Evolutionary conservation across 192 early-diverging fungal species (phyloP).

Genomic region (Linnemannia schmuckeri): DNA sequence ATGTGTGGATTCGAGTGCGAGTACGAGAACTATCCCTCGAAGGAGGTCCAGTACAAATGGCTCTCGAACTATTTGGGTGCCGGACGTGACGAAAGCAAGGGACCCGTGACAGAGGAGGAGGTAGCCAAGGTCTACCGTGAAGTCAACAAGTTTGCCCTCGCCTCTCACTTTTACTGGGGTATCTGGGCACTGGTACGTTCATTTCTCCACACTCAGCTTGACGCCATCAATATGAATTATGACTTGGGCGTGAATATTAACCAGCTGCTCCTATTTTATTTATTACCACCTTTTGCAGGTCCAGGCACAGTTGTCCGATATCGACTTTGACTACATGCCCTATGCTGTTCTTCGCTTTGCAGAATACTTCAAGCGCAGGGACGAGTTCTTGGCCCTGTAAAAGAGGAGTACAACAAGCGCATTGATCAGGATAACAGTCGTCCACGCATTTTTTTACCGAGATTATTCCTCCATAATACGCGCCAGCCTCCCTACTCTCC

Average conservation of each 20-base stretch:
- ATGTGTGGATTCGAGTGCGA: slow-evolving; percentile 94
- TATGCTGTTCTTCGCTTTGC: slow-evolving; percentile 87
- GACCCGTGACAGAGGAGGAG: slow-evolving; percentile 54
- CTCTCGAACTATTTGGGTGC: slow-evolving; percentile 77
- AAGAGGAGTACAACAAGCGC: not conserved
- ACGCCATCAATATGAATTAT: not conserved
- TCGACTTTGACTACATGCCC: slow-evolving; percentile 96
- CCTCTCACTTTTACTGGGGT: slow-evolving; percentile 96
- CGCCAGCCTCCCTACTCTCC: not conserved
- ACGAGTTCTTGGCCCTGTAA: slow-evolving; percentile 62
- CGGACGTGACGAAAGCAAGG: slow-evolving; percentile 44
- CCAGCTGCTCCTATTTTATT: not conserved
- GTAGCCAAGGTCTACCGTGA: slow-evolving; percentile 78
- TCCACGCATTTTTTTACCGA: not conserved
- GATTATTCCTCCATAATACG: not conserved
- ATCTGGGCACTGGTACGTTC: slow-evolving; percentile 74
- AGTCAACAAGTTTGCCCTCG: slow-evolving; percentile 86
- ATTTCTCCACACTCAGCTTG: not conserved
- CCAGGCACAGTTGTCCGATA: slow-evolving; percentile 90
- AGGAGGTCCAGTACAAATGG: slow-evolving; percentile 80
- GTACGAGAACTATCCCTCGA: slow-evolving; percentile 83
- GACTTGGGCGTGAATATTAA: not conserved
- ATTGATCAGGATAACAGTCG: not conserved
- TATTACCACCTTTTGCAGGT: slow-evolving; percentile 17
- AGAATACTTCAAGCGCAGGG: slow-evolving; percentile 77